Conservation (phyloP, 2,329 filamentous ascomycete genomes). For the Ceratocystis ficicola region DNA sequence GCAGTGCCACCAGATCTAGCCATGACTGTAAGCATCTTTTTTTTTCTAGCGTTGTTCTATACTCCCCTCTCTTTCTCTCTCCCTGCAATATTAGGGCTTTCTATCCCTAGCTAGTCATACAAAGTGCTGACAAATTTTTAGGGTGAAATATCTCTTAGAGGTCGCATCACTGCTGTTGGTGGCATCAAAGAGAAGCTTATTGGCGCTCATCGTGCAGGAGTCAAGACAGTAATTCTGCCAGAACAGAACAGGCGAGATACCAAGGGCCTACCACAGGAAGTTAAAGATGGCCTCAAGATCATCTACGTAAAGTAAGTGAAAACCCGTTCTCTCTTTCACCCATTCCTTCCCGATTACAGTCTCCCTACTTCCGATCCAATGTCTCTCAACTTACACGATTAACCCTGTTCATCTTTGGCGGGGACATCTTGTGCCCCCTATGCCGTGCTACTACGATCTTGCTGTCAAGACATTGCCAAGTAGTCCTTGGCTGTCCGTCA, state of each 20-base stretch:
- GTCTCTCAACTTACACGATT: conserved; percentile 14
- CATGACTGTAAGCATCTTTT: conserved; percentile 59
- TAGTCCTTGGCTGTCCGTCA: not conserved
- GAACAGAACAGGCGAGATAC: conserved; percentile 84
- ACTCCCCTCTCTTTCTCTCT: not conserved
- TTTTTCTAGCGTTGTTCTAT: conserved; percentile 19
- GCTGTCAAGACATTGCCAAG: not conserved
- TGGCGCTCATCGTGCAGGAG: conserved; percentile 79
- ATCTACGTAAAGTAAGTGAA: conserved; percentile 67
- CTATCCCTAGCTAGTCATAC: not conserved
- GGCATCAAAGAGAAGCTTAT: conserved; percentile 99
- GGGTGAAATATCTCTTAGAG: conserved; percentile 66
- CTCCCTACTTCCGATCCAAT: conserved; percentile 22
- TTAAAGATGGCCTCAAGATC: conserved; percentile 75
- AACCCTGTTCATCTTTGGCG: not conserved
- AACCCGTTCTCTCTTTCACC: not conserved
- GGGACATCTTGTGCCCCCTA: not conserved
- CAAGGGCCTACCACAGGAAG: conserved; percentile 80
- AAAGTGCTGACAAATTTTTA: conserved; percentile 26
- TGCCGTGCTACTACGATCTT: not conserved
- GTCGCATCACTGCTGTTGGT: conserved; percentile 83
- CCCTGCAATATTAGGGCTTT: not conserved
- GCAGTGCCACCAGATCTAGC: conserved; percentile 82
- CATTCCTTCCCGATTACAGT: conserved; percentile 33
- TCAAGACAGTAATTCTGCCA: conserved; percentile 85